Conservation (phyloP, 805 yeast species). For the Yamadazyma paraphyllophila region DNA sequence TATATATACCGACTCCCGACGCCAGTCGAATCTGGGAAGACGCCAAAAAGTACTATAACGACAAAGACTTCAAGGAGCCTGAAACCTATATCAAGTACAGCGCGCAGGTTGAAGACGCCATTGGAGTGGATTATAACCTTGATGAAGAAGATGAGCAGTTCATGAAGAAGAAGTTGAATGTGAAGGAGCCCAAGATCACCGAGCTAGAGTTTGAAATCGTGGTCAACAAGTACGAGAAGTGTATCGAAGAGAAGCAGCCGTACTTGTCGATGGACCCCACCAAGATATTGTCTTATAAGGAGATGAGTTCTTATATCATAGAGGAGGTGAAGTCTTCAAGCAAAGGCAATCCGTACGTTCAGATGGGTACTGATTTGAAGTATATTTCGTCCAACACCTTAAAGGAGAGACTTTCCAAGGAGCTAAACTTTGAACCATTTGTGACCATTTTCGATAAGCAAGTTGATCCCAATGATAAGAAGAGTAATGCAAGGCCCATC, state of each 20-base stretch:
- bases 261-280: slow-evolving; percentile 81
- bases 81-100: slow-evolving; percentile 81
- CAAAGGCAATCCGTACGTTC: slow-evolving; percentile 25
- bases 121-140: slow-evolving; percentile 82
- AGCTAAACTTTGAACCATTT: slow-evolving; percentile 54
- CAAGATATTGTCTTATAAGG: slow-evolving; percentile 68
- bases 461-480: slow-evolving; percentile 20
- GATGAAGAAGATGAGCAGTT: slow-evolving; percentile 85
- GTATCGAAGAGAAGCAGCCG: slow-evolving; percentile 81
- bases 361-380: slow-evolving; percentile 28
- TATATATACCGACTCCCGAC: slow-evolving; percentile 95
- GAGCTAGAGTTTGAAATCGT: slow-evolving; percentile 87
- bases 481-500: slow-evolving; percentile 40
- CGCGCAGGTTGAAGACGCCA: slow-evolving; percentile 94
- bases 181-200: slow-evolving; percentile 43
- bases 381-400: slow-evolving; percentile 55
- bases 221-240: slow-evolving; percentile 69
- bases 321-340: slow-evolving; percentile 31
- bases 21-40: slow-evolving; percentile 84
- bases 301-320: slow-evolving; percentile 53
- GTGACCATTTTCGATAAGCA: slow-evolving; percentile 57
- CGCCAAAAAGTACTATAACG: slow-evolving; percentile 66
- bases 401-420: slow-evolving; percentile 54
- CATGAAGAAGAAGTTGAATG: slow-evolving; percentile 42
- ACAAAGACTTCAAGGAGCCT: slow-evolving; percentile 63